Evolutionary conservation across 2,329 filamentous ascomycete genomes (phyloP), one percentile per base, ranked within the genome.

Genomic region (Colletotrichum chrysophilum): DNA sequence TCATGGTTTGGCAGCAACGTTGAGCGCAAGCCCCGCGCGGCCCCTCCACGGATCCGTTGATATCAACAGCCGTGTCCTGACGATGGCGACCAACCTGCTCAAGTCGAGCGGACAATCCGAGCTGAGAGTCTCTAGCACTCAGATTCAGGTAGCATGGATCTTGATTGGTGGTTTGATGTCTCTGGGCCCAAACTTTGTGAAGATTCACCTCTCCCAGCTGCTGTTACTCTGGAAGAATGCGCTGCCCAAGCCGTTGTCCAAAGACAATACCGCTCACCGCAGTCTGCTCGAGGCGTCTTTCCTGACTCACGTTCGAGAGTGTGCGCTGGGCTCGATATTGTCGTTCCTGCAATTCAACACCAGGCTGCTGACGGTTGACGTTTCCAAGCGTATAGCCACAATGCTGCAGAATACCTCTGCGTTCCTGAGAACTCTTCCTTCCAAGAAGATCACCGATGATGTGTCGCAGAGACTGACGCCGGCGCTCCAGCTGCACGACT

Each of bases 71-170:
- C 92, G 95, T 36, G 95, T 98, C 14, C 89, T 98, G 74, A 94
- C 95, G 9, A 96, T 98, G 87, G 96, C 97, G 2, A 98, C 96
- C 1, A 94, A 95, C 52, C 88, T 99, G 32, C 90, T 99, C 52
- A 99, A 99, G 84, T 96, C 94, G 0, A 98, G 96, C 83, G 93
- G 96, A 61, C 95, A 95, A 81, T 97, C 95, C 2, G 96, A 99
- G 82, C 88, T 99, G 69, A 93, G 96, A 32, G 93, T 97, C 43
- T 98, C 97, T 8, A 95, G 95, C 80, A 98, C 96, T 2, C 97
- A 99, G 82, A 96, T 99, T 28, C 97, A 99, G 82, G 96, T 99
- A 4, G 97, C 97, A 7, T 99, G 97, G 96, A 97, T 98, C 64
- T 88, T 99, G 73, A 98, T 99, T 62, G 97, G 97, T 48, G 97